Evolutionary conservation across 2,329 filamentous ascomycete species (phyloP).

Genomic region (Colletotrichum viniferum): DNA sequence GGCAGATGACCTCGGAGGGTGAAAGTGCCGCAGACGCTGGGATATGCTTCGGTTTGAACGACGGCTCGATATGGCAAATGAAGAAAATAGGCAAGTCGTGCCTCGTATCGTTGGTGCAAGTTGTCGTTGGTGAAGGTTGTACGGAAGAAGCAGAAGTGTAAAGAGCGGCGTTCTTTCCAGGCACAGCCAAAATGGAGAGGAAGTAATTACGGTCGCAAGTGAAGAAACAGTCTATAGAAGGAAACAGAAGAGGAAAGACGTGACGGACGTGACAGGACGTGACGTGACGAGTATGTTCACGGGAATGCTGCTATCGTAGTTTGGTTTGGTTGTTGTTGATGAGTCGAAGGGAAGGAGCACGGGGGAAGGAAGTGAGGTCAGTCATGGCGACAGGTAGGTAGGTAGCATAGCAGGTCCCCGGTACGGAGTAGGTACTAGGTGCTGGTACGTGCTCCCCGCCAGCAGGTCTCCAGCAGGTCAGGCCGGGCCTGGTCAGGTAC

Average conservation of each 20-base stretch:
- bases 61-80: not conserved
- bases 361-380: constrained; percentile 12
- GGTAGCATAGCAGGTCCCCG: not conserved
- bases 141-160: constrained; percentile 13
- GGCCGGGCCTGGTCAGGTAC: not conserved
- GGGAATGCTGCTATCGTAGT: constrained; percentile 13
- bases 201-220: constrained; percentile 8
- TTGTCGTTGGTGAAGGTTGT: constrained; percentile 16
- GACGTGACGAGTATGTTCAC: constrained; percentile 20
- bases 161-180: constrained; percentile 20
- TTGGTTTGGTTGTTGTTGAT: constrained; percentile 20
- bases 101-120: constrained; percentile 5
- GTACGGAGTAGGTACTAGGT: not conserved
- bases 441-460: constrained; percentile 13
- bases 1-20: constrained; percentile 1
- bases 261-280: constrained; percentile 14
- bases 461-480: constrained; percentile 4
- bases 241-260: constrained; percentile 17
- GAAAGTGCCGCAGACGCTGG: constrained; percentile 3
- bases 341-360: constrained; percentile 16
- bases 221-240: constrained; percentile 16
- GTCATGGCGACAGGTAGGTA: constrained; percentile 5
- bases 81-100: not conserved
- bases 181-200: constrained; percentile 16
- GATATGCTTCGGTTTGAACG: not conserved